These are phyloP conservation scores for Gossypium schwendimanii DNA, from an alignment of 441 rosid species.

Conservation along the genomic window DNA sequence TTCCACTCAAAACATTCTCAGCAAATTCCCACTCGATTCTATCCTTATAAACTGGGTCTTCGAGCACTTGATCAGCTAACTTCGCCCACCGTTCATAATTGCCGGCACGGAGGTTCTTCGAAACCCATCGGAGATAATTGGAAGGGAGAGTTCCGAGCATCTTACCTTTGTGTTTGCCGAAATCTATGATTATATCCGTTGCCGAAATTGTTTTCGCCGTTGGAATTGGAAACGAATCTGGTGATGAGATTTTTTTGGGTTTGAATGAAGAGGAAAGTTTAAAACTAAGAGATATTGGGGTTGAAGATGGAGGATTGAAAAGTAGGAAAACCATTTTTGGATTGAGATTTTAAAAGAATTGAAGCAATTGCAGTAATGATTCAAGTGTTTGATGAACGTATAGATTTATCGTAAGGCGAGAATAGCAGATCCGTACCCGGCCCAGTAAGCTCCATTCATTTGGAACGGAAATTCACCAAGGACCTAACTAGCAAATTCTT, in stretches of 20 bases:
- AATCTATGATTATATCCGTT: slow-evolving; percentile 54
- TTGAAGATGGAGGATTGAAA: background rate
- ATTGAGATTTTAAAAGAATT: background rate
- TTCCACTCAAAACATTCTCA: slow-evolving; percentile 40
- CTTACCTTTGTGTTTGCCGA: slow-evolving; percentile 71
- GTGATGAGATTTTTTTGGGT: background rate
- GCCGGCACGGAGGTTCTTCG: slow-evolving; percentile 54
- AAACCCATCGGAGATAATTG: slow-evolving; percentile 64
- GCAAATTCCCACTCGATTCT: slow-evolving; percentile 77
- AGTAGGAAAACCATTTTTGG: background rate
- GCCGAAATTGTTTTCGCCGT: slow-evolving; percentile 23
- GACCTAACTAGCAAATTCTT: too few relatives aligned
- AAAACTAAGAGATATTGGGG: background rate
- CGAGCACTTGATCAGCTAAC: slow-evolving; percentile 62
- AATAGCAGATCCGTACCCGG: background rate
- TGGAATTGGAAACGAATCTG: background rate
- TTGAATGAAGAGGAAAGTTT: background rate
- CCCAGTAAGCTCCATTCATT: too few relatives aligned
- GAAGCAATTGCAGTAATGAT: background rate
- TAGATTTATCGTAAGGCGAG: background rate
- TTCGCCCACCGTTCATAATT: slow-evolving; percentile 61
- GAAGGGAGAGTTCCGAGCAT: slow-evolving; percentile 81
- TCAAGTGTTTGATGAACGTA: background rate
- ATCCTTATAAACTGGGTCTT: slow-evolving; percentile 59
- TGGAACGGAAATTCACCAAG: too few relatives aligned